These are phyloP conservation scores for Stephania cephalantha DNA, from an alignment of 164 flowering plant genomes.

Conservation along the genomic window DNA sequence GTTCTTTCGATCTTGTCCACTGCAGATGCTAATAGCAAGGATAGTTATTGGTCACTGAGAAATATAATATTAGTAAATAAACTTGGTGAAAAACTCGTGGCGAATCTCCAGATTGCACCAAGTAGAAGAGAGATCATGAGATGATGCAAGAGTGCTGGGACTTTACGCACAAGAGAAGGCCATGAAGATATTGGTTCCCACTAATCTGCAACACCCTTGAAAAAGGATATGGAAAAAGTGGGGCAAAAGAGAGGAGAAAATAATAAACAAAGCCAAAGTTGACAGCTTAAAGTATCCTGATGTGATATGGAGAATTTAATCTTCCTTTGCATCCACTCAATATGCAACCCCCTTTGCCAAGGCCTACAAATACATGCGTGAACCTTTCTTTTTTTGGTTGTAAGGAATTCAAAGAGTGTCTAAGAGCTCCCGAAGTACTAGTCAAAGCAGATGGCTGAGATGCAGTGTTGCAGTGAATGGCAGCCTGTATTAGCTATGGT, in stretches of 20 bases:
- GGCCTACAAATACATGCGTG: slow-evolving; percentile 10
- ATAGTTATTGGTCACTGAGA: slow-evolving; percentile 7
- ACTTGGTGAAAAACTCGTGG: slow-evolving; percentile 11
- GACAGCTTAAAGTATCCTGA: slow-evolving; percentile 34
- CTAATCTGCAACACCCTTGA: slow-evolving; percentile 22
- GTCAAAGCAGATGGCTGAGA: slow-evolving; percentile 20
- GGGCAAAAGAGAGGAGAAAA: slow-evolving; percentile 22
- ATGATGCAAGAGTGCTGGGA: slow-evolving; percentile 15
- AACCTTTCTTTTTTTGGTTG: not conserved
- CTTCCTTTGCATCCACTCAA: slow-evolving; percentile 46
- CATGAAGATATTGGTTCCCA: slow-evolving; percentile 18
- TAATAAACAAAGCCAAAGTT: slow-evolving; percentile 23
- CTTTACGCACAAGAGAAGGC: not conserved
- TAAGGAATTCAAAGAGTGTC: slow-evolving; percentile 3
- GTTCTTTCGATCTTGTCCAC: not conserved
- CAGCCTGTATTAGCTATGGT: slow-evolving; percentile 52
- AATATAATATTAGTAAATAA: slow-evolving; percentile 9
- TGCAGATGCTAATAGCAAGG: slow-evolving; percentile 11
- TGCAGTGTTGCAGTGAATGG: slow-evolving; percentile 36
- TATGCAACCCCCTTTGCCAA: slow-evolving; percentile 15
- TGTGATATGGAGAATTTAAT: slow-evolving; percentile 43
- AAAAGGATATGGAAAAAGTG: slow-evolving; percentile 25
- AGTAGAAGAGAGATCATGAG: not conserved
- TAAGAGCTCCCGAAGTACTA: not conserved
- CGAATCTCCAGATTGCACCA: slow-evolving; percentile 1